These are phyloP conservation scores for Lipomyces chichibuensis DNA, from an alignment of 805 yeast species.

Conservation along the genomic window DNA sequence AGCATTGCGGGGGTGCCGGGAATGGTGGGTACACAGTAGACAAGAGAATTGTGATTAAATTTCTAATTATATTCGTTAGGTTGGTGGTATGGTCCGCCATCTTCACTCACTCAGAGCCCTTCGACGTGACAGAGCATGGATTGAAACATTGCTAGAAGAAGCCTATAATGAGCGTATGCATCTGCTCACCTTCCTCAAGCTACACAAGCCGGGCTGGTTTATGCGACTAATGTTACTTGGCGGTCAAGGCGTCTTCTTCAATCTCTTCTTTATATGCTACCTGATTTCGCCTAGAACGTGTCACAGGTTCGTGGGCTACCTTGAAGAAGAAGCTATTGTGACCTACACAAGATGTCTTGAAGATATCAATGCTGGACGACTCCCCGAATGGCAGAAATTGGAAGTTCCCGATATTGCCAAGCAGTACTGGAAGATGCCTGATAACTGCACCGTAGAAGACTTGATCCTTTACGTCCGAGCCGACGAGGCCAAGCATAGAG, in stretches of 20 bases:
- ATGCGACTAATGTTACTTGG: constrained; percentile 57
- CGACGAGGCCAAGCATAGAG: constrained; percentile 78
- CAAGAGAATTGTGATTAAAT: neutral
- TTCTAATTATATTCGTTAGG: constrained; percentile 38
- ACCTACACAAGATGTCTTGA: constrained; percentile 66
- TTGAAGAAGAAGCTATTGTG: constrained; percentile 75
- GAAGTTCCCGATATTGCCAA: constrained; percentile 62
- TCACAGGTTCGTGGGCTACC: constrained; percentile 75
- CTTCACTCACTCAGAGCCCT: constrained; percentile 64
- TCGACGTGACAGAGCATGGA: constrained; percentile 71
- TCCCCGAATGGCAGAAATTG: constrained; percentile 51
- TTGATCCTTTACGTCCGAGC: constrained; percentile 67
- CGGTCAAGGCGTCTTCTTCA: constrained; percentile 74
- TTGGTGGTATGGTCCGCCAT: constrained; percentile 72
- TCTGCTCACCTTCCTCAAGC: constrained; percentile 64
- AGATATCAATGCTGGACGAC: constrained; percentile 55
- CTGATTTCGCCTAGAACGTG: constrained; percentile 63
- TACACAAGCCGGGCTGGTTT: constrained; percentile 64
- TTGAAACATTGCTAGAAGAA: constrained; percentile 71
- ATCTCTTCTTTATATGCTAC: constrained; percentile 63
- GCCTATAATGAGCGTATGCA: constrained; percentile 83
- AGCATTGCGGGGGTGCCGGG: constrained; percentile 83
- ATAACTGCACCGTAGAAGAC: constrained; percentile 59
- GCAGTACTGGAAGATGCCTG: constrained; percentile 63
- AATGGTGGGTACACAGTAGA: constrained; percentile 42